phyloP scores from a whole-genome alignment of 2,329 filamentous ascomycete species.

The Ambrosiella beaveri region DNA sequence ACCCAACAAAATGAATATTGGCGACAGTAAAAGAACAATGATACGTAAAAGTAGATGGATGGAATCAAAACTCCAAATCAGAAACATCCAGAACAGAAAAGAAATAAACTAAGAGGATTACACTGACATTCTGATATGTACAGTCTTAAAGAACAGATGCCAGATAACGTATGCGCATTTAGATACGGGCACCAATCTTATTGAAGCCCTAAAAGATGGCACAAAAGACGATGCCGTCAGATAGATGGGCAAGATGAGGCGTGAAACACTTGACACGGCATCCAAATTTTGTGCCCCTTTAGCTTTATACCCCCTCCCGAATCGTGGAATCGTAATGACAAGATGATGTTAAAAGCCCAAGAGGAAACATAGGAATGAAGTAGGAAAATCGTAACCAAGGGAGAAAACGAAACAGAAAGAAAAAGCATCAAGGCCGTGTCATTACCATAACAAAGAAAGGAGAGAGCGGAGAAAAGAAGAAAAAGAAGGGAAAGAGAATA shows the following conservation, averaged over 20 bases:
- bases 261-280: background rate
- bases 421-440: slow-evolving; percentile 1
- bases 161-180: no score
- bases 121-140: no score
- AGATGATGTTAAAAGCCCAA: slow-evolving; percentile 3
- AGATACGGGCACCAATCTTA: no score
- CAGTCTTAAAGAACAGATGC: no score
- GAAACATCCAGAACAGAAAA: slow-evolving; percentile 6
- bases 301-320: background rate
- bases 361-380: slow-evolving; percentile 2
- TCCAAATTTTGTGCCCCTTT: background rate
- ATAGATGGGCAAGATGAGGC: no score
- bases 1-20: background rate
- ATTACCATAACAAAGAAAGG: slow-evolving; percentile 11
- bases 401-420: slow-evolving; percentile 3
- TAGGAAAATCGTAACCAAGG: slow-evolving; percentile 9
- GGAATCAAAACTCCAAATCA: background rate
- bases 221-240: background rate
- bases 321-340: slow-evolving; percentile 3
- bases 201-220: no score
- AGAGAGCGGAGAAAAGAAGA: slow-evolving; percentile 4
- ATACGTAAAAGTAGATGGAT: background rate
- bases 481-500: slow-evolving; percentile 1
- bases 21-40: background rate
- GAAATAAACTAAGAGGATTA: slow-evolving; percentile 1